Conservation (phyloP, 768 basidiomycete genomes). For the Leccinum sublutescens region DNA sequence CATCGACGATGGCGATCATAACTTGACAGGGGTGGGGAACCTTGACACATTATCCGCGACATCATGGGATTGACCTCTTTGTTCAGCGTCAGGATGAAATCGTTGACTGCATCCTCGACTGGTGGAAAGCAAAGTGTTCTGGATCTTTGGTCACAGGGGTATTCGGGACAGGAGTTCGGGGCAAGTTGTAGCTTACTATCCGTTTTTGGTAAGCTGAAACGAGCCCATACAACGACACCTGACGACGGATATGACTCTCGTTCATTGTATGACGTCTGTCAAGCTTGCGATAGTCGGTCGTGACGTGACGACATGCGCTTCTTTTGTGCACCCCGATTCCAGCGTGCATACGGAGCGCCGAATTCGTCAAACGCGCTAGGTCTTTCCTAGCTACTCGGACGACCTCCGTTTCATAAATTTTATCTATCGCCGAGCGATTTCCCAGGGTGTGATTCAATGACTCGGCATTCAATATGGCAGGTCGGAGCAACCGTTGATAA, state of each 20-base stretch:
- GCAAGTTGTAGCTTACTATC: slow-evolving; percentile 39
- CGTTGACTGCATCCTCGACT: slow-evolving; percentile 63
- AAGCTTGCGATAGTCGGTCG: background rate
- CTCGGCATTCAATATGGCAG: background rate
- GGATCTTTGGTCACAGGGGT: slow-evolving; percentile 57
- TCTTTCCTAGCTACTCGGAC: slow-evolving; percentile 10
- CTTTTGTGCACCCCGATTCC: background rate
- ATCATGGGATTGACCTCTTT: slow-evolving; percentile 4
- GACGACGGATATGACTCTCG: background rate
- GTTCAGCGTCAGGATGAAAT: slow-evolving; percentile 61
- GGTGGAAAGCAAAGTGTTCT: slow-evolving; percentile 53
- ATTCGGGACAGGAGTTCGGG: slow-evolving; percentile 56
- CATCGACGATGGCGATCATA: slow-evolving; percentile 77
- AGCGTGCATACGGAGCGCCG: background rate
- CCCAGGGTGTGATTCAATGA: background rate
- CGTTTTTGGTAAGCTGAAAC: background rate
- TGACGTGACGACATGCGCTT: background rate
- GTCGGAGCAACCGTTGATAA: background rate
- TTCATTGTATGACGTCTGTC: background rate
- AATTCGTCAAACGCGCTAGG: background rate
- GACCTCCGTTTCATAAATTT: background rate
- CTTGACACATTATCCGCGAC: background rate
- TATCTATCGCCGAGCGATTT: background rate
- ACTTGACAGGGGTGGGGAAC: slow-evolving; percentile 56
- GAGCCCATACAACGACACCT: background rate